A percentile compares a stretch with the other conserved stretches of the same genome.
These are phyloP conservation scores for Chaetomium globosum DNA, from an alignment of 2,329 filamentous ascomycete species.

Conservation along the genomic window DNA sequence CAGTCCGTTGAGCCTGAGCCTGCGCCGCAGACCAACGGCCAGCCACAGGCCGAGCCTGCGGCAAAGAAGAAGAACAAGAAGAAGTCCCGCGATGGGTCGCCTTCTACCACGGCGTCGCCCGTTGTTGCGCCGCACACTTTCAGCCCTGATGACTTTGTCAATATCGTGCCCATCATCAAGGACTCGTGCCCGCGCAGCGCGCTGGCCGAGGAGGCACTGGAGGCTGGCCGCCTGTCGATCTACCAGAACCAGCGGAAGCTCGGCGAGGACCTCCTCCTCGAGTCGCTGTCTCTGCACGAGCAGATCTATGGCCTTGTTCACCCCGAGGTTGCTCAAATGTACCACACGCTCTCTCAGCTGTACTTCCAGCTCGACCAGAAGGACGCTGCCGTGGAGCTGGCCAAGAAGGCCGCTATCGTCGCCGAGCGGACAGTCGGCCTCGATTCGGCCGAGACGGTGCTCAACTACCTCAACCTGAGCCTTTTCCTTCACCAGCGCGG, in stretches of 20 bases:
- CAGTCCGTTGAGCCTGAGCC: constrained; percentile 28
- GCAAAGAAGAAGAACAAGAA: constrained; percentile 67
- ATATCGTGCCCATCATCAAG: constrained; percentile 92
- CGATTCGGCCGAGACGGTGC: constrained; percentile 88
- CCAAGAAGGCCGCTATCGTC: constrained; percentile 94
- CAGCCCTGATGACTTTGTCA: constrained; percentile 80
- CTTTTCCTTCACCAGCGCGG: constrained; percentile 91
- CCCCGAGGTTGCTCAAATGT: constrained; percentile 91
- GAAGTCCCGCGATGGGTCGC: constrained; percentile 58
- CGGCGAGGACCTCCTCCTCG: constrained; percentile 91
- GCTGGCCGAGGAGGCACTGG: constrained; percentile 91
- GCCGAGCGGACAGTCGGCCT: constrained; percentile 91
- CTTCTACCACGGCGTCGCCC: constrained; percentile 50
- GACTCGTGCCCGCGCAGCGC: constrained; percentile 89
- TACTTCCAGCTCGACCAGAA: constrained; percentile 99
- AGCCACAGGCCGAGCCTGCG: constrained; percentile 40
- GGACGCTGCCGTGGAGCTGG: constrained; percentile 89
- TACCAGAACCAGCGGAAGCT: constrained; percentile 94
- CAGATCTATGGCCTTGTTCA: constrained; percentile 98
- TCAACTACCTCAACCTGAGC: constrained; percentile 94
- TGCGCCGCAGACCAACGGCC: constrained; percentile 45
- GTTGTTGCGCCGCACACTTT: constrained; percentile 63
- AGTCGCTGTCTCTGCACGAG: constrained; percentile 93
- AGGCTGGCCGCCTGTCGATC: constrained; percentile 94
- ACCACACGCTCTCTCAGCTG: constrained; percentile 91